Evolutionary conservation across 768 basidiomycete genomes (phyloP), one percentile per base, ranked within the genome.

Genomic region (Kwoniella bestiolae): DNA sequence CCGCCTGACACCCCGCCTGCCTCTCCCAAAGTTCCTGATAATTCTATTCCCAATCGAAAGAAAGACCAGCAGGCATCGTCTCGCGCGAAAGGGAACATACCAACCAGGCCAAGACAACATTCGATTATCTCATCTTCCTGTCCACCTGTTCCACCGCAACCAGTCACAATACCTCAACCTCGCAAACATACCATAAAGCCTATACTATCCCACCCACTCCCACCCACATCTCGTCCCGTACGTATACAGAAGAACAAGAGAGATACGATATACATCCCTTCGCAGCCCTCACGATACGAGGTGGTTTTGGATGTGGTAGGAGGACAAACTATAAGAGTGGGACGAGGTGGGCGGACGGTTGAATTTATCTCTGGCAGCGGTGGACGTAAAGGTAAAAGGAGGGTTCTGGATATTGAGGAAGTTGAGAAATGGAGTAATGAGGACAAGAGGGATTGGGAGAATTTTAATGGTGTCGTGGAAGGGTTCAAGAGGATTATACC

Each of bases 401-500:
- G 29, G 25, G 6, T 41, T 23, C 29, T 69, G n/a, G 18, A n/a
- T n/a, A 35, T 70, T 31, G 26, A 8, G 6, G 21, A 65, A 1
- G 21, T 12, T 2, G 58, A 32, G 18, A 38, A 25, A 14, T 76
- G 75, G 75, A 65, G 14, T 8, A 26, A 56, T 14, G 32, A 21
- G 7, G 76, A 74, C 9, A 41, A 23, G 47, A 55, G 44, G 47
- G 61, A 63, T 6, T 77, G 76, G 76, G 26, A 41, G n/a, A 28
- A 53, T 32, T 32, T 77, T 4, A 12, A 31, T 7, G 41, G 47
- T 6, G 14, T 75, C 0, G 66, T 77, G 11, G 66, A 68, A 28
- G 58, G 50, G 6, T 71, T 70, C 55, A 77, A 77, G 59, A 29
- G 65, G 41, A 23, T 31, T 5, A 73, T 63, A 12, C 65, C 72